Evolutionary conservation across 805 yeast genomes (phyloP).

Genomic region (Sporopachydermia lactativora): DNA sequence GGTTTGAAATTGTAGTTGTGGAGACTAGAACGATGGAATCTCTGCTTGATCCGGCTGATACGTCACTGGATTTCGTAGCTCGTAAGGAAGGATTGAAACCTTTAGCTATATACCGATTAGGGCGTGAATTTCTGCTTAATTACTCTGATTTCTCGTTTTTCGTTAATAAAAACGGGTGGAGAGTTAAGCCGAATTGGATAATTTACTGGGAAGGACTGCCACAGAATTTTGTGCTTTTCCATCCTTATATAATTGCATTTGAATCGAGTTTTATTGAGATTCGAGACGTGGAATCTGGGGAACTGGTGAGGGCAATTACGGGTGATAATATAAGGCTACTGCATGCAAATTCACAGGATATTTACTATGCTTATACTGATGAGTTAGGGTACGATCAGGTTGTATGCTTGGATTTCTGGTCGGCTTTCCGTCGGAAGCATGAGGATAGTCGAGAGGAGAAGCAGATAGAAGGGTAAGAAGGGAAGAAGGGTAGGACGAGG

Average conservation of each 20-base stretch:
- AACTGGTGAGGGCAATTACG: constrained; percentile 70
- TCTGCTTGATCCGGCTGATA: constrained; percentile 94
- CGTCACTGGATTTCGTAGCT: constrained; percentile 87
- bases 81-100: constrained; percentile 77
- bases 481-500: no score
- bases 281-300: constrained; percentile 80
- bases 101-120: constrained; percentile 79
- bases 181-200: constrained; percentile 86
- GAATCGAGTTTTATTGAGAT: constrained; percentile 86
- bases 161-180: constrained; percentile 93
- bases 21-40: constrained; percentile 79
- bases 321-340: constrained; percentile 86
- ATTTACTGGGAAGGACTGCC: constrained; percentile 97
- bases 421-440: constrained; percentile 25
- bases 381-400: constrained; percentile 86
- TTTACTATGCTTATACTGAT: constrained; percentile 82
- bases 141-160: constrained; percentile 91
- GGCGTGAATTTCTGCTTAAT: constrained; percentile 74
- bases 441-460: constrained; percentile 8
- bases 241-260: constrained; percentile 85
- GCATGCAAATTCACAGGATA: constrained; percentile 87
- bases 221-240: constrained; percentile 81
- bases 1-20: constrained; percentile 86
- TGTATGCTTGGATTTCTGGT: constrained; percentile 87
- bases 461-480: background rate